Evolutionary conservation across 306 rosid species (phyloP), one percentile per base, ranked within the genome.

Genomic region (Elaeagnus macrophylla): DNA sequence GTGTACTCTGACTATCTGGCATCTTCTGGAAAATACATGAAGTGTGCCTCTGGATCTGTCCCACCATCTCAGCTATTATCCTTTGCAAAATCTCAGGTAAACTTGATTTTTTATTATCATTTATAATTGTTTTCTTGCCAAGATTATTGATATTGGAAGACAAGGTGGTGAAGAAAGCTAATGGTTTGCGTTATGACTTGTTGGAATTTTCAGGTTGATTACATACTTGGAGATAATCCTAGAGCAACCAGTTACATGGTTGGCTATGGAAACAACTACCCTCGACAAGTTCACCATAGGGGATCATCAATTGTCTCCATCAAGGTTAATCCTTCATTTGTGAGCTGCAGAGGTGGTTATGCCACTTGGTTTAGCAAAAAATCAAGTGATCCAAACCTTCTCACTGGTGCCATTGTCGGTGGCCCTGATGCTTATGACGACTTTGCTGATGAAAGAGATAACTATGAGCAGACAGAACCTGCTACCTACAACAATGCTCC

Each of bases 401-500:
- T 91, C 39, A 67, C 83, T 0, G 99, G 99, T 41, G 99, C 99
- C 25, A 20, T 84, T 71, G 99, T 91, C 37, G 99, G 99, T 32
- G 96, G 99, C 51, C 99, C 99, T 65, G 99, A 91, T 80, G 96
- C 95, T 10, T 87, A 91, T 55, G 99, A 91, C 66, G 77, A 91
- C 79, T 91, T 91, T 46, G 99, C 96, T 41, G 99, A 91, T 67
- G 72, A 91, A 66, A 84, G 99, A 67, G 89, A 91, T 51, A 91
- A 91, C 40, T 91, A 84, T 64, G 94, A 91, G 69, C 99, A 91
- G 61, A 91, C 99, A 5, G 99, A 91, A 56, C 99, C 99, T 51
- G 99, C 99, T 52, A 91, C 99, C 18, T 91, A 91, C 76, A 91
- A 91, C 81, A 91, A 91, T 75, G 99, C 99, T 77, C 99, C 99